Conservation (phyloP, 352 stramenopile genomes). For the Blastocystis hominis region DNA sequence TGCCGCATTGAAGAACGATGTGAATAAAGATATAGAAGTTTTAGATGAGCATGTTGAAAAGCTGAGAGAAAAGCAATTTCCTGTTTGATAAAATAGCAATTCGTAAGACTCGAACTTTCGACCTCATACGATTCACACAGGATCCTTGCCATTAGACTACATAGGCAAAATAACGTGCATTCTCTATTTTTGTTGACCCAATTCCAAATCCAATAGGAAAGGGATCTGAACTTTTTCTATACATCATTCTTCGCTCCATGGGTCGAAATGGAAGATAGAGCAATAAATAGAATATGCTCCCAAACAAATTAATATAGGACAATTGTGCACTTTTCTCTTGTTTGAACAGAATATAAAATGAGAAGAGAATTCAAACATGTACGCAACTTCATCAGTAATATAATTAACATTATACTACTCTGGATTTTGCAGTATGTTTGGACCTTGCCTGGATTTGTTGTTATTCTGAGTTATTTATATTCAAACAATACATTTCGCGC, state of each 20-base stretch:
- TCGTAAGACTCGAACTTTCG: conserved; percentile 36
- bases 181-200: neutral
- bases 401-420: conserved; percentile 51
- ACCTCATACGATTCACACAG: conserved; percentile 49
- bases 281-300: neutral
- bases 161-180: neutral
- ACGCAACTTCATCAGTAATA: conserved; percentile 51
- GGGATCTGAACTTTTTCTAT: neutral
- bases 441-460: conserved; percentile 47
- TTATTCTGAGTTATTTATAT: conserved; percentile 55
- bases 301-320: neutral
- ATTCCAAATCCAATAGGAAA: neutral
- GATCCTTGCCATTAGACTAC: conserved; percentile 46
- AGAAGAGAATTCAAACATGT: conserved; percentile 51
- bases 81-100: conserved; percentile 21
- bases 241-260: neutral
- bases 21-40: neutral
- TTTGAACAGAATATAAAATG: neutral
- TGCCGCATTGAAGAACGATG: neutral
- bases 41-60: conserved; percentile 23
- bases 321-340: neutral
- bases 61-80: neutral
- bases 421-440: conserved; percentile 55
- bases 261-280: neutral
- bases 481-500: conserved; percentile 31